Base-by-base conservation (phyloP, 2,329 filamentous ascomycete genomes). In the Aspergillus transmontanensis region DNA sequence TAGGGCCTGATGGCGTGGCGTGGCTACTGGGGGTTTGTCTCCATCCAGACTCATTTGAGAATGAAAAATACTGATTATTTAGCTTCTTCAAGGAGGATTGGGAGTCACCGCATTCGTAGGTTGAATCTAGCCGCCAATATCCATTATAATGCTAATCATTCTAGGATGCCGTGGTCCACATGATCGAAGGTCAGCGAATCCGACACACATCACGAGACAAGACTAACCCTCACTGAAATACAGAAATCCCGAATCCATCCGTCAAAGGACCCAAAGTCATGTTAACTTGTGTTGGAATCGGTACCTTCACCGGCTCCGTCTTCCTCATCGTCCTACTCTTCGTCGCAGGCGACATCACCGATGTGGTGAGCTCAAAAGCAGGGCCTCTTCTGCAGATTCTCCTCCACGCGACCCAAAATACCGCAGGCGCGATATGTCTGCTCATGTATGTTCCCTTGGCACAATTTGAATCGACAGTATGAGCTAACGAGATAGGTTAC, bases 301-400 rank as follows among this genome's bases (percentile, higher is more conserved):
- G 88, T 3, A 85, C 85, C 26, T 78, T 84, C 6, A 89, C 87
- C 0, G 88, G 88, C 0, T 87, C 87, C 59, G 75, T 89, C 60
- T 90, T 89, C 69, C 75, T 90, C 14, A 81, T 84, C 50, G 84
- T 87, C 36, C 78, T 90, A 0, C 82, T 91, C 0, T 90, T 90
- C 60, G 87, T 88, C 48, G 80, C 88, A 16, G 83, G 84, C 1
- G 82, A 89, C 62, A 80, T 87, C 57, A 77, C 85, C 34, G 73
- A 76, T 1, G 85, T 89, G 59, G 87, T 88, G 59, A 76, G 72
- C 1, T 86, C 86, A 0, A 69, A 81, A 0, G 82, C 84, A 0
- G 87, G 87, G 0, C 88, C 88, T 0, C 72, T 90, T 0, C 76
- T 89, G 1, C 82, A 88, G 65, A 90, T 89, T 59, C 80, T 91